Evolutionary conservation across 768 basidiomycete genomes (phyloP), one percentile per base, ranked within the genome.

Genomic region (Podaxis rugospora): DNA sequence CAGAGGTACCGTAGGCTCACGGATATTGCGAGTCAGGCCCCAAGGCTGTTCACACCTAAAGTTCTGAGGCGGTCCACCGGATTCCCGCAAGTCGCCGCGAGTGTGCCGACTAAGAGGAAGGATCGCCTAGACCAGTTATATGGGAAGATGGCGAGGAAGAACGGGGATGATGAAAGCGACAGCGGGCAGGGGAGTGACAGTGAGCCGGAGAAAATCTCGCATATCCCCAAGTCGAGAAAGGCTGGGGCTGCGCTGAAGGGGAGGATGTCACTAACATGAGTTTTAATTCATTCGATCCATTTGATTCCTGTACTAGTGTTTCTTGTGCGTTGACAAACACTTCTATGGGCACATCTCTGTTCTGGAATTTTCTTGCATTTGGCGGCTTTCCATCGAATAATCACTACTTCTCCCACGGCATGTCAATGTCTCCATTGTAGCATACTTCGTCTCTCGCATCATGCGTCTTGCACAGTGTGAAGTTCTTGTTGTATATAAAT

Each of bases 201-300:
- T 42, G 66, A 66, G 35, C 36, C 57, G 16, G 67, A 69, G 46
- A 65, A 68, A 25, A 66, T 62, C 46, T 85, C 81, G n/a, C 88
- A 89, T 69, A 88, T 90, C 59, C 88, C 88, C 32, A 76, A 71
- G 63, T 75, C 75, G 10, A 78, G 84, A 58, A 74, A 78, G 61
- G 89, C 89, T 40, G 86, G 86, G 1, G 70, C 55, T 7, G 40
- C 54, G 16, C 9, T 63, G 46, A 60, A 60, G 42, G 44, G 53
- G 13, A 55, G 52, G 21, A 55, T 5, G 23, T 49, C 59, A 21
- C 14, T 57, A n/a, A 16, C 32, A 25, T 57, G 49, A 35, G 37
- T 44, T 59, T 49, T 21, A 14, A 36, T 35, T 18, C 27, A 35
- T 18, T 50, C 28, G 25, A 39, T 62, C 27, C n/a, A 18, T 9